These are phyloP conservation scores for Theobroma grandiflorum DNA, from an alignment of 441 rosid genomes.

Conservation along the genomic window DNA sequence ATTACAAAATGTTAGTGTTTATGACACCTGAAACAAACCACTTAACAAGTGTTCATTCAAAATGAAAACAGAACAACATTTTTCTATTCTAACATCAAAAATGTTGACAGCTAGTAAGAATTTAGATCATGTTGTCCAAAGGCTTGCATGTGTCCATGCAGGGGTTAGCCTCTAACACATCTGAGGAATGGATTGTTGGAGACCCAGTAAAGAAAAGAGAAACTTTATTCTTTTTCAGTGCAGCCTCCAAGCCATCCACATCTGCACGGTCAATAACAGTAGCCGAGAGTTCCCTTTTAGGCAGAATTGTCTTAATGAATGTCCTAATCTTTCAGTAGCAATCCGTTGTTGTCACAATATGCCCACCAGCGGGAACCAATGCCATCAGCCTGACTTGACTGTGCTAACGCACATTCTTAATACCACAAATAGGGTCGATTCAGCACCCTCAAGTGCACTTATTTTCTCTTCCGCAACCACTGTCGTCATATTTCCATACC, in stretches of 20 bases:
- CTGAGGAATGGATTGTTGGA: slow-evolving; percentile 95
- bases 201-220: slow-evolving; percentile 95
- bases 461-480: slow-evolving; percentile 85
- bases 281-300: slow-evolving; percentile 89
- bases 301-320: slow-evolving; percentile 90
- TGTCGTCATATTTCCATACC: slow-evolving; percentile 98
- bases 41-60: too few relatives aligned
- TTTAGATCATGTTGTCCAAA: too few relatives aligned
- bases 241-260: slow-evolving; percentile 74
- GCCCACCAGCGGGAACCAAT: slow-evolving; percentile 98
- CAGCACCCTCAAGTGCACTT: slow-evolving; percentile 98
- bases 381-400: slow-evolving; percentile 81
- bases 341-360: slow-evolving; percentile 91
- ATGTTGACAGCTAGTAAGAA: too few relatives aligned
- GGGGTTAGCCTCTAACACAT: too few relatives aligned
- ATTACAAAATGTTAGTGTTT: too few relatives aligned
- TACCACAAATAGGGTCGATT: slow-evolving; percentile 90
- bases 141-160: too few relatives aligned
- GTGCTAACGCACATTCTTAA: slow-evolving; percentile 99
- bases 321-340: slow-evolving; percentile 96
- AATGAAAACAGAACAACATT: too few relatives aligned
- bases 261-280: slow-evolving; percentile 98
- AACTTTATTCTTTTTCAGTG: slow-evolving; percentile 77
- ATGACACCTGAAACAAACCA: too few relatives aligned
- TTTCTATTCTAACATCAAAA: too few relatives aligned